Percentiles rank a stretch among this genome's conserved stretches.
These are phyloP conservation scores for Achaetomium macrosporum DNA, from an alignment of 2,329 filamentous ascomycete genomes.

Conservation along the genomic window DNA sequence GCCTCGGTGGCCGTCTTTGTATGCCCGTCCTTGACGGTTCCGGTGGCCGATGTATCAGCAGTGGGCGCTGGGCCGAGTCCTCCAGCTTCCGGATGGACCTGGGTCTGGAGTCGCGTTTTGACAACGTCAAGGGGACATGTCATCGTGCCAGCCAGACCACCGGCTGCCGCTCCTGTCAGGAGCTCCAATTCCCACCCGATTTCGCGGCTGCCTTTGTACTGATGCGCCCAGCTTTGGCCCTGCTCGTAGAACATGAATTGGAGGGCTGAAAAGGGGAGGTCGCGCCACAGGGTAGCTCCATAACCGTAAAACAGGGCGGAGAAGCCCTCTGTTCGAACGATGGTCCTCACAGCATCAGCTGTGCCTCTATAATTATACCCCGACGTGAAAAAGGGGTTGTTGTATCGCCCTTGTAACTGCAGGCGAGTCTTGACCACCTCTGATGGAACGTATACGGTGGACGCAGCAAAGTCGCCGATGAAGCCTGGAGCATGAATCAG, in stretches of 20 bases:
- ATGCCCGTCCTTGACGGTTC: conserved; percentile 19
- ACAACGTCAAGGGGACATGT: conserved; percentile 97
- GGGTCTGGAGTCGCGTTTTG: conserved; percentile 93
- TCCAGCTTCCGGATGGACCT: conserved; percentile 50
- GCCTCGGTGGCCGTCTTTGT: conserved; percentile 26
- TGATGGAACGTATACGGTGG: conserved; percentile 89
- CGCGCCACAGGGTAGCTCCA: conserved; percentile 88
- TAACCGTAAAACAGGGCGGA: conserved; percentile 92
- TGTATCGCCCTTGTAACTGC: conserved; percentile 88
- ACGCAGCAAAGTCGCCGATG: conserved; percentile 84
- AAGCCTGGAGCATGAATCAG: conserved; percentile 55
- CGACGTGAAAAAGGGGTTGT: conserved; percentile 88
- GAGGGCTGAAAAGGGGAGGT: conserved; percentile 90
- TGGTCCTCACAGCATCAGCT: conserved; percentile 76
- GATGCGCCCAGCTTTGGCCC: conserved; percentile 73
- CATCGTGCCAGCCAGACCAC: conserved; percentile 86
- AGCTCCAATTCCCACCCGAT: conserved; percentile 84
- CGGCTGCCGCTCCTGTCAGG: conserved; percentile 80
- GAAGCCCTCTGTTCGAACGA: conserved; percentile 74
- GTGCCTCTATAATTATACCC: conserved; percentile 95
- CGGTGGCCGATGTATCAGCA: neutral
- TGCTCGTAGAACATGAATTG: conserved; percentile 99
- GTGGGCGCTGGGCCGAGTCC: neutral
- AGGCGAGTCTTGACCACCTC: conserved; percentile 97
- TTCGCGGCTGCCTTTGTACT: conserved; percentile 72